Conservation (phyloP, 768 basidiomycete genomes). For the Postia placenta region DNA sequence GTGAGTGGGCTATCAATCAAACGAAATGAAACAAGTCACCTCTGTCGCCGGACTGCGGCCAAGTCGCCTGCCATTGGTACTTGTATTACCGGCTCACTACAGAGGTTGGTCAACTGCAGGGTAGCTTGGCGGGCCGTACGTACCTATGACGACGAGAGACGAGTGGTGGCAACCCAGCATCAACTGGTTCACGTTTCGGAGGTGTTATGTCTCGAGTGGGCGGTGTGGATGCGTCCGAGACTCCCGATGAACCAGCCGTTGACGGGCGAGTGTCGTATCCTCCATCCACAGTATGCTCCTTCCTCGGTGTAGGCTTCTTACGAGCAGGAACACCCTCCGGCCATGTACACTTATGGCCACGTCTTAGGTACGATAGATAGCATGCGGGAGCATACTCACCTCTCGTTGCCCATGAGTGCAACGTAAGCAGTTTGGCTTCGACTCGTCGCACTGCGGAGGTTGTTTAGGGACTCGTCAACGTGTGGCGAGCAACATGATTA, state of each 20-base stretch:
- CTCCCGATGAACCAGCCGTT: slow-evolving; percentile 67
- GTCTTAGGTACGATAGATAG: not conserved
- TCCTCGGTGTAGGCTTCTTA: slow-evolving; percentile 55
- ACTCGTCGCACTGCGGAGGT: slow-evolving; percentile 74
- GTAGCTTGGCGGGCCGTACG: not conserved
- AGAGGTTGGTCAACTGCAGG: slow-evolving; percentile 3
- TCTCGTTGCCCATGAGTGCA: slow-evolving; percentile 84
- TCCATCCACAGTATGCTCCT: slow-evolving; percentile 36
- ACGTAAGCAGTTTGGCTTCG: slow-evolving; percentile 80
- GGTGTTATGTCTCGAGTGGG: slow-evolving; percentile 61
- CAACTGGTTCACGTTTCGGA: slow-evolving; percentile 40
- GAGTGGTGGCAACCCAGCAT: slow-evolving; percentile 30
- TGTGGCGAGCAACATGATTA: slow-evolving; percentile 21
- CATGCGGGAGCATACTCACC: slow-evolving; percentile 33
- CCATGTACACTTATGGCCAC: slow-evolving; percentile 58
- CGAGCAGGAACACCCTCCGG: slow-evolving; percentile 71
- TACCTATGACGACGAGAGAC: slow-evolving; percentile 38
- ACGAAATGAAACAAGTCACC: not conserved
- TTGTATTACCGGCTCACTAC: slow-evolving; percentile 19
- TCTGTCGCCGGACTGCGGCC: slow-evolving; percentile 8
- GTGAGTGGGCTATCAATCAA: not conserved
- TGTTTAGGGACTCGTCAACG: not conserved
- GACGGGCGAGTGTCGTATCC: slow-evolving; percentile 54
- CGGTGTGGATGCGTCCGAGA: slow-evolving; percentile 69
- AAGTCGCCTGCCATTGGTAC: slow-evolving; percentile 14